Percentiles rank a stretch among this genome's conserved stretches.
Conservation (phyloP, 2,329 filamentous ascomycete genomes). For the Zymoseptoria ardabiliae region DNA sequence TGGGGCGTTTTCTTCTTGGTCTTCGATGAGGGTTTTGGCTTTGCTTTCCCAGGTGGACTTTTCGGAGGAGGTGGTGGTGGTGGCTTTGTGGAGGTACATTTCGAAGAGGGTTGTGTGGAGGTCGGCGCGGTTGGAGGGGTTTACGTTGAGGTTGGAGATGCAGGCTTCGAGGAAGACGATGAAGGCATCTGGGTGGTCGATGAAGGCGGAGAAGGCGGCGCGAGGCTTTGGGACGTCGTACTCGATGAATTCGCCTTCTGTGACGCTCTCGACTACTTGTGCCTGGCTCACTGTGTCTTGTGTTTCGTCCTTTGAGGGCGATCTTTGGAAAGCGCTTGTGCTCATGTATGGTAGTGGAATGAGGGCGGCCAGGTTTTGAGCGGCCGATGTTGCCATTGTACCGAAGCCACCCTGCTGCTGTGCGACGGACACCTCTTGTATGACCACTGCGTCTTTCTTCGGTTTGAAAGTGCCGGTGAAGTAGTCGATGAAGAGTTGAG, state of each 20-base stretch:
- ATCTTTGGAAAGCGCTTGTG: slow-evolving; percentile 49
- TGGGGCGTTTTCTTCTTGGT: slow-evolving; percentile 65
- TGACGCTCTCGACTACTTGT: slow-evolving; percentile 46
- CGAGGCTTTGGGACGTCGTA: slow-evolving; percentile 79
- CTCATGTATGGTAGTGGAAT: slow-evolving; percentile 83
- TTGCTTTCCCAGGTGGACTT: slow-evolving; percentile 81
- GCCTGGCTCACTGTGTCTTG: slow-evolving; percentile 49
- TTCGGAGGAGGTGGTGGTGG: slow-evolving; percentile 61
- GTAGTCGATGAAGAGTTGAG: slow-evolving; percentile 85
- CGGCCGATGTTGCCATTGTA: slow-evolving; percentile 59
- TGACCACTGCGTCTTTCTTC: slow-evolving; percentile 54
- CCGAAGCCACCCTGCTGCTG: slow-evolving; percentile 29
- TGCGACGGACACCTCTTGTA: slow-evolving; percentile 37
- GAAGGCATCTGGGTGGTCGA: slow-evolving; percentile 87
- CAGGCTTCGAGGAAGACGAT: slow-evolving; percentile 89
- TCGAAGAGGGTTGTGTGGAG: slow-evolving; percentile 94
- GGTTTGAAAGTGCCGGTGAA: slow-evolving; percentile 81
- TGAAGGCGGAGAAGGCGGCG: slow-evolving; percentile 90
- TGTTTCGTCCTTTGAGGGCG: slow-evolving; percentile 35
- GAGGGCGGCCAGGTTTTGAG: slow-evolving; percentile 78
- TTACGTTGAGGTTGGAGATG: slow-evolving; percentile 62
- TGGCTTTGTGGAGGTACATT: slow-evolving; percentile 91
- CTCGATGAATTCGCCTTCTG: slow-evolving; percentile 44
- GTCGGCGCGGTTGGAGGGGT: slow-evolving; percentile 69
- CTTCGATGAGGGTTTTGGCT: slow-evolving; percentile 80